Evolutionary conservation across 306 rosid genomes (phyloP).

Genomic region (Alnus glutinosa): DNA sequence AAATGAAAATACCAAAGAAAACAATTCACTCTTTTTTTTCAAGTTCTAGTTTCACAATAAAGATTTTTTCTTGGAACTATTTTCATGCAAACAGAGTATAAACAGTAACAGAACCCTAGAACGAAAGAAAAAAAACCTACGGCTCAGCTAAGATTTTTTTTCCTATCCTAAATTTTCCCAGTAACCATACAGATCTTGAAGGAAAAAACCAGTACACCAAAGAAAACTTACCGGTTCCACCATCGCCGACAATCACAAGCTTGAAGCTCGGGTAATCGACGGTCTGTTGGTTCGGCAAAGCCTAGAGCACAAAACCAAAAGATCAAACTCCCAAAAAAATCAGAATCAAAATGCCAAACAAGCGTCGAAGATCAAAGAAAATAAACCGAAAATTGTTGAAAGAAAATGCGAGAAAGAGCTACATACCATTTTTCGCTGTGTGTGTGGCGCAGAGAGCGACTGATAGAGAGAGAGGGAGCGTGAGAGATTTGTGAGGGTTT

Average conservation of each 20-base stretch:
- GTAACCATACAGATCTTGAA: conserved; percentile 7
- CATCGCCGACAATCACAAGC: conserved; percentile 86
- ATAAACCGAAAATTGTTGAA: not conserved
- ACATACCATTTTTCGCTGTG: conserved; percentile 26
- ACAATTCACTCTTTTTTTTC: not conserved
- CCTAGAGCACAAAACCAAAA: conserved; percentile 31
- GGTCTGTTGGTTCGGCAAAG: conserved; percentile 77
- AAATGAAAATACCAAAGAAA: not conserved
- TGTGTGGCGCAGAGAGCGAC: conserved; percentile 5
- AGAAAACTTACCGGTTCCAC: conserved; percentile 61
- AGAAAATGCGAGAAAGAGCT: not conserved
- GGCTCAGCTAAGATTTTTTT: not conserved
- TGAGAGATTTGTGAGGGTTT: not conserved
- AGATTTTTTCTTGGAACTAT: not conserved
- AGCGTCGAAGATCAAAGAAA: not conserved
- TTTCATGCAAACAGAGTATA: not conserved
- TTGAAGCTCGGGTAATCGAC: conserved; percentile 82
- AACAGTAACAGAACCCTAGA: not conserved
- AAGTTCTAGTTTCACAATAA: not conserved
- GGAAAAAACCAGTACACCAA: not conserved
- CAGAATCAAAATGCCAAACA: not conserved
- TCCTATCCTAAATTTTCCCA: not conserved
- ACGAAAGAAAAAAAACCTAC: too few relatives aligned
- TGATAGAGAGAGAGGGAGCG: not conserved
- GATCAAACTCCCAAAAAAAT: not conserved